phyloP scores from a whole-genome alignment of 2,329 filamentous ascomycete species.

The Huntiella bhutanensis region DNA sequence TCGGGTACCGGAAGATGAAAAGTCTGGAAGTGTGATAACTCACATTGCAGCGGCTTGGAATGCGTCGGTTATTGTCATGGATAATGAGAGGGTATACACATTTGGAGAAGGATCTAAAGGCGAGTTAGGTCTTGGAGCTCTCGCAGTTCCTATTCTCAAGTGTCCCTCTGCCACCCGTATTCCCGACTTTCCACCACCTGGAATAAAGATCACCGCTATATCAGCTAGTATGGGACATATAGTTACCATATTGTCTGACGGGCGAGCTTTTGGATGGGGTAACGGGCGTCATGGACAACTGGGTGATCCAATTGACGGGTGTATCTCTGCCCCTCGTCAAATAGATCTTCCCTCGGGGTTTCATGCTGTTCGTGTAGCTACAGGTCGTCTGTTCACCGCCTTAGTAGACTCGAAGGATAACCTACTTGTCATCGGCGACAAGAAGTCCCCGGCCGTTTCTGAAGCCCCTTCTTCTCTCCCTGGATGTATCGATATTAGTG shows the following conservation, averaged over 20 bases:
- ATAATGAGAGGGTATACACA: conserved; percentile 33
- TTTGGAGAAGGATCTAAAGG: conserved; percentile 52
- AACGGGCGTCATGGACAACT: conserved; percentile 72
- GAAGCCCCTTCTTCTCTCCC: conserved; percentile 32
- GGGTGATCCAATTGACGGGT: conserved; percentile 32
- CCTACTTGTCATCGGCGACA: conserved; percentile 49
- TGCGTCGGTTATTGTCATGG: conserved; percentile 42
- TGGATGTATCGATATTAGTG: conserved; percentile 48
- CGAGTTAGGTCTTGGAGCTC: conserved; percentile 46
- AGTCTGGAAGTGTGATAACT: conserved; percentile 12
- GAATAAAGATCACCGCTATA: conserved; percentile 41
- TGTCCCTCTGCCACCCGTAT: conserved; percentile 31
- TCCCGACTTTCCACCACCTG: conserved; percentile 42
- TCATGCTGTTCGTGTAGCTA: conserved; percentile 45
- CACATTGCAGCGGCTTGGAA: conserved; percentile 62
- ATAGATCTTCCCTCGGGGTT: conserved; percentile 37
- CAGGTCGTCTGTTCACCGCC: conserved; percentile 73
- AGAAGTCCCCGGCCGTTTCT: conserved; percentile 51
- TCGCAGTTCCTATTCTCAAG: conserved; percentile 22
- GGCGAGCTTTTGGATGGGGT: conserved; percentile 75
- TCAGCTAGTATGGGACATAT: conserved; percentile 62
- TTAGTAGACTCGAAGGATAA: conserved; percentile 26
- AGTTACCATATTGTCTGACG: conserved; percentile 53
- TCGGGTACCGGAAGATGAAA: not conserved
- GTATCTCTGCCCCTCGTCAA: conserved; percentile 40